A percentile compares a stretch with the other conserved stretches of the same genome.
Conservation (phyloP, 2,329 filamentous ascomycete genomes). For the Diaporthe sp. region DNA sequence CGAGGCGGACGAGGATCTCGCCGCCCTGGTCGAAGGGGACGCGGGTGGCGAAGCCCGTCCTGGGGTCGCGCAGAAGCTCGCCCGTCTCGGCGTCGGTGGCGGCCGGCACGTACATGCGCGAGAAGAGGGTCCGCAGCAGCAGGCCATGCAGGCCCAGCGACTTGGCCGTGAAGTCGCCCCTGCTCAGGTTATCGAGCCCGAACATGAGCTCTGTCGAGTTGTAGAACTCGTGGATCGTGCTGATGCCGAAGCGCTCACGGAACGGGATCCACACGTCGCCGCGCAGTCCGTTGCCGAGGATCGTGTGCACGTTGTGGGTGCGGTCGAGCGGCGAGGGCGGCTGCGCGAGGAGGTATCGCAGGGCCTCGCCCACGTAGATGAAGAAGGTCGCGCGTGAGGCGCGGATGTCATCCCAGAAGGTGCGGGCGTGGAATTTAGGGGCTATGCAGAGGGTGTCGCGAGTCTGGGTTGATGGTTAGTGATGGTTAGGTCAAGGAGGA, state of each 20-base stretch:
- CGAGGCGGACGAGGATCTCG: constrained; percentile 78
- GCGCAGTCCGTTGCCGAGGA: constrained; percentile 76
- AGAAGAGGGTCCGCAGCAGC: constrained; percentile 65
- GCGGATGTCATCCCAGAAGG: constrained; percentile 80
- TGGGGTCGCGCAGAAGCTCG: constrained; percentile 73
- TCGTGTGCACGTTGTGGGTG: constrained; percentile 68
- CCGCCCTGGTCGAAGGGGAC: constrained; percentile 76
- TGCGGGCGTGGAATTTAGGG: constrained; percentile 75
- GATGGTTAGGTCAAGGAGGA: background rate
- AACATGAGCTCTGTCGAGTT: constrained; percentile 82
- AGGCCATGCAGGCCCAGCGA: constrained; percentile 80
- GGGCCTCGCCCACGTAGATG: constrained; percentile 83
- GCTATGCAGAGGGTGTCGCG: constrained; percentile 72
- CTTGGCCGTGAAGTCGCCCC: constrained; percentile 72
- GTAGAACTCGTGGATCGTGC: constrained; percentile 79
- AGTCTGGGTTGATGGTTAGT: constrained; percentile 42
- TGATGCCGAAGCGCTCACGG: constrained; percentile 72
- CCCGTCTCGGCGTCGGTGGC: constrained; percentile 77
- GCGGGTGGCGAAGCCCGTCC: constrained; percentile 76
- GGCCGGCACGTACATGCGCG: constrained; percentile 73
- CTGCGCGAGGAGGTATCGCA: constrained; percentile 78
- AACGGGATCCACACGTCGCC: constrained; percentile 78
- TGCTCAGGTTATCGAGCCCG: constrained; percentile 68
- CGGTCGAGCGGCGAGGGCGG: constrained; percentile 73
- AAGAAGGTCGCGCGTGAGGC: constrained; percentile 77